Conservation (phyloP, 2,329 filamentous ascomycete species). For the Beauveria bassiana region DNA sequence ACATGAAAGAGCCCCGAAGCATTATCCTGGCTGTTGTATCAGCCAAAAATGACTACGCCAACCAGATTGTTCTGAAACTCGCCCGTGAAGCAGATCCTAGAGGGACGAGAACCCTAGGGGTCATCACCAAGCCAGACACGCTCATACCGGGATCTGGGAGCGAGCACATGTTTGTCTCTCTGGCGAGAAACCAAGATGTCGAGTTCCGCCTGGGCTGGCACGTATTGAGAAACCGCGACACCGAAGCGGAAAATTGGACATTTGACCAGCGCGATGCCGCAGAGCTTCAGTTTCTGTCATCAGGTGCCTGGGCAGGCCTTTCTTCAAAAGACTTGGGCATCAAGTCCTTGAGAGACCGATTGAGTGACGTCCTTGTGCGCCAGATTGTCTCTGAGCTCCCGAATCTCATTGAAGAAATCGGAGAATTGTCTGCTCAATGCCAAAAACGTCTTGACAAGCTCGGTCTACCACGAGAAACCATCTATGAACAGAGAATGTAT, state of each 20-base stretch:
- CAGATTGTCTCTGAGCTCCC: constrained; percentile 42
- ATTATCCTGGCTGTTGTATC: constrained; percentile 38
- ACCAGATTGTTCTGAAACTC: constrained; percentile 20
- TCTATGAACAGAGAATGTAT: constrained; percentile 38
- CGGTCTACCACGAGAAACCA: constrained; percentile 38
- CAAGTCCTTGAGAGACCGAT: constrained; percentile 33
- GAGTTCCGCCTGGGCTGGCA: constrained; percentile 46
- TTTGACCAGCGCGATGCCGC: constrained; percentile 28
- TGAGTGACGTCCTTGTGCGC: constrained; percentile 42
- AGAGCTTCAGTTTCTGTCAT: constrained; percentile 37
- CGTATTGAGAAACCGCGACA: constrained; percentile 36
- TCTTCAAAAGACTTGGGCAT: constrained; percentile 36
- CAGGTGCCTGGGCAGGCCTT: constrained; percentile 31
- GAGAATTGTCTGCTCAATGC: constrained; percentile 26
- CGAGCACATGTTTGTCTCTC: background rate
- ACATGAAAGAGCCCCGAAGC: constrained; percentile 32
- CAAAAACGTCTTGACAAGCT: constrained; percentile 34
- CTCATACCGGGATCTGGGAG: background rate
- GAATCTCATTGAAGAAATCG: constrained; percentile 34
- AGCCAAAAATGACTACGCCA: constrained; percentile 27
- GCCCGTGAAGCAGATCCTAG: background rate
- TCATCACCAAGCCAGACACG: constrained; percentile 46
- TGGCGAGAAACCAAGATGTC: constrained; percentile 38
- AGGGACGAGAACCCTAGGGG: constrained; percentile 29
- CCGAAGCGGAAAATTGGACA: constrained; percentile 7